These are phyloP conservation scores for Fusarium brachygibbosum DNA, from an alignment of 2,329 filamentous ascomycete species.

Conservation along the genomic window DNA sequence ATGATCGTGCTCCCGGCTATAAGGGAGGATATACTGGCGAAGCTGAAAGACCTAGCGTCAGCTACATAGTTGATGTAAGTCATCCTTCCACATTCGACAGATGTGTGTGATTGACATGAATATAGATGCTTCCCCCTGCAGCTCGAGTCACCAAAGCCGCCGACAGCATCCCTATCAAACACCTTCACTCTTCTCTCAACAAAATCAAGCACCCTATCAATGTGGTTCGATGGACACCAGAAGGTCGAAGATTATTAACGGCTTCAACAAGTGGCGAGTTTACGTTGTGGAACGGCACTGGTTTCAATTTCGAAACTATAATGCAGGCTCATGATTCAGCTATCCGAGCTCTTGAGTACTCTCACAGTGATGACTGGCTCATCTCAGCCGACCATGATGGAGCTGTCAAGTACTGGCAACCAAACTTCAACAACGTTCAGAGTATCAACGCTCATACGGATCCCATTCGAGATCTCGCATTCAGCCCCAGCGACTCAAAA, in stretches of 20 bases:
- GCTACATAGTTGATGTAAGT: constrained; percentile 89
- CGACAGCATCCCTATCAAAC: constrained; percentile 92
- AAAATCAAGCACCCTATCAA: constrained; percentile 99
- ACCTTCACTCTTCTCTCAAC: constrained; percentile 97
- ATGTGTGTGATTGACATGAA: constrained; percentile 30
- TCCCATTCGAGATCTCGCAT: constrained; percentile 90
- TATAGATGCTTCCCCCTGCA: constrained; percentile 86
- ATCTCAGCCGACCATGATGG: constrained; percentile 96
- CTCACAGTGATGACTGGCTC: constrained; percentile 96
- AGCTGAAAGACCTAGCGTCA: constrained; percentile 85
- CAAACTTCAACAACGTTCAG: constrained; percentile 99
- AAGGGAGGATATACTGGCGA: constrained; percentile 79
- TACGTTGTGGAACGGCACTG: constrained; percentile 97
- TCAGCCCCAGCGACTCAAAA: constrained; percentile 93
- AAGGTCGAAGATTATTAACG: constrained; percentile 90
- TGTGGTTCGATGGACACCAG: constrained; percentile 96
- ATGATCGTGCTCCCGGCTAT: constrained; percentile 77
- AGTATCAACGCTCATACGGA: constrained; percentile 92
- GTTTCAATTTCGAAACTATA: constrained; percentile 99
- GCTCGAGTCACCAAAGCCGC: constrained; percentile 80
- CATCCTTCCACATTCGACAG: neutral
- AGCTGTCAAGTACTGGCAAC: constrained; percentile 97
- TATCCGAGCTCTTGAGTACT: constrained; percentile 86
- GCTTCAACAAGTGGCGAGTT: constrained; percentile 98
- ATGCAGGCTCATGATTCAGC: constrained; percentile 97